These are phyloP conservation scores for Cyanophora paradoxa DNA, from an alignment of 78 protist genomes.

Conservation along the genomic window DNA sequence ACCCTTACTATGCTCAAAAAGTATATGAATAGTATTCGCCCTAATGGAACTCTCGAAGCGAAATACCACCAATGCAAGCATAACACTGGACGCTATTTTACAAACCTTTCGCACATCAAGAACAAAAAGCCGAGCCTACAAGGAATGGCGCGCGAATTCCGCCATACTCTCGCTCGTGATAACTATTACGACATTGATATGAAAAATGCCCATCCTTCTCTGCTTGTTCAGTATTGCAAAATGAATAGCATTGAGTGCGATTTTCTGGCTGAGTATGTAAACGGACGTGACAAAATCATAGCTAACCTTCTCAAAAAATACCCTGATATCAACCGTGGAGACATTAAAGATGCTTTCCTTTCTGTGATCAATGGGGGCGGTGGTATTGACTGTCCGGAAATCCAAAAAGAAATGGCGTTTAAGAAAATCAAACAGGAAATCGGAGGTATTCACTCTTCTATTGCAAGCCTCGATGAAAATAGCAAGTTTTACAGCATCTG, in stretches of 20 bases:
- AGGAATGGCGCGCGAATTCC: too few species aligned
- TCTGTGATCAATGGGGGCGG: background rate
- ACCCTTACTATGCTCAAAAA: too few species aligned
- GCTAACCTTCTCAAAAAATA: background rate
- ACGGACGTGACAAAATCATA: background rate
- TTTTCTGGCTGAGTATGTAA: background rate
- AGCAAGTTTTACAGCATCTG: too few species aligned
- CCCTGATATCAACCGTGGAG: background rate
- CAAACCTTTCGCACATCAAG: too few species aligned
- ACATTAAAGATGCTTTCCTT: too few species aligned
- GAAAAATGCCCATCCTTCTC: background rate
- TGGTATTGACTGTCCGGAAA: background rate
- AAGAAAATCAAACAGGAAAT: background rate
- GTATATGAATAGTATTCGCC: too few species aligned
- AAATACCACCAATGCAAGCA: too few species aligned
- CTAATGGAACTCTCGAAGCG: too few species aligned
- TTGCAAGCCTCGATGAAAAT: too few species aligned
- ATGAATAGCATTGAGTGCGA: background rate
- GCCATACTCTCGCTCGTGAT: background rate
- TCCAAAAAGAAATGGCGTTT: background rate
- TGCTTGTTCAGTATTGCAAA: background rate
- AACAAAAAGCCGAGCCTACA: too few species aligned
- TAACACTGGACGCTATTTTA: too few species aligned
- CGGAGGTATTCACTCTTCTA: too few species aligned
- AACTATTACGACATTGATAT: background rate